Base-by-base conservation (phyloP, 495 filamentous ascomycete genomes). In the Penicillium manginii region DNA sequence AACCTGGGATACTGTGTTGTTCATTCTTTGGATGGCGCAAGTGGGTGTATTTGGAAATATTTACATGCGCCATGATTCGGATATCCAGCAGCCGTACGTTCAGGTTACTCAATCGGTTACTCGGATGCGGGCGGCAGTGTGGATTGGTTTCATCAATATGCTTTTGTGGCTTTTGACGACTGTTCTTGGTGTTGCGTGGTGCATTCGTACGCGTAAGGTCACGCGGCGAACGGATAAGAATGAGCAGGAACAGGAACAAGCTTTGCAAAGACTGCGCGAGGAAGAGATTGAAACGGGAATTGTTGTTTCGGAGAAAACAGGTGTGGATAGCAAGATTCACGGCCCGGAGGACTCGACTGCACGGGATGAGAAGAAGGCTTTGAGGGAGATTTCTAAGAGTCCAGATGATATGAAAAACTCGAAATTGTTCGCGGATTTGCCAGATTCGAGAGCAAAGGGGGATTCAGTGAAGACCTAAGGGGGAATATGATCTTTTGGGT, bases 101-200 rank as follows among this genome's bases (percentile, higher is more conserved):
- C 80, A 79, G 19, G 76, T 21, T 21, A 64, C 65, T 12, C 19
- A 19, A 17, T 62, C 55, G 3, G 18, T 90, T 26, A 67, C 78
- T 55, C 75, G 88, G 33, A 91, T 91, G 89, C 89, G 88, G 73
- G 84, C 85, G 63, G 88, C 88, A 22, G 85, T 91, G 19, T 92
- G 89, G 88, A 73, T 91, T 23, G 85, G 87, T 56, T 69, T 92
- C 17, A 69, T 82, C 21, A 86, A 84, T 64, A 83, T 85, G 66
- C 52, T 91, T 33, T 75, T 92, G 10, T 93, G 89, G 89, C 65
- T 91, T 39, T 64, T 84, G 35, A 85, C 81, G 10, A 72, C 72
- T 5, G 57, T 81, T 6, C 57, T 73, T 29, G 71, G 64, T 10
- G 52, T 65, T 18, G 59, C 60, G 29, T 52, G 63, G 59, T 74